Evolutionary conservation across 371 early-diverging fungal genomes (phyloP).

Genomic region (Mucor ambiguus): DNA sequence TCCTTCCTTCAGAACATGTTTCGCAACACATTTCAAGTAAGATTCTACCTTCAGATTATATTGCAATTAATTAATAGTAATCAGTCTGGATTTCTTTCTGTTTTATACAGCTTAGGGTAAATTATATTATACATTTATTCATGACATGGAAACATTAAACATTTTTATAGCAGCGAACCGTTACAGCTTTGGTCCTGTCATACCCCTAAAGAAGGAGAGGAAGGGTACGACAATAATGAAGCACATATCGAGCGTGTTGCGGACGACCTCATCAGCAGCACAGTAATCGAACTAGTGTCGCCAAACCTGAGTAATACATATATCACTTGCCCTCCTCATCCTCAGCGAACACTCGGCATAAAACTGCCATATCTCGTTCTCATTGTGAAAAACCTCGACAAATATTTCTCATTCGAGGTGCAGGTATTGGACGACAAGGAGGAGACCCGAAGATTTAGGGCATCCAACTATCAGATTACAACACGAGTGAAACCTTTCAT

Average conservation of each 20-base stretch:
- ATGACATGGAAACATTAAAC: no score
- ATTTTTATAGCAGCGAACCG: slow-evolving; percentile 70
- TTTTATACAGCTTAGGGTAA: slow-evolving; percentile 88
- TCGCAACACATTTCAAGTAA: slow-evolving; percentile 76
- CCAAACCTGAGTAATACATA: slow-evolving; percentile 82
- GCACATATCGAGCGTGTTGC: slow-evolving; percentile 76
- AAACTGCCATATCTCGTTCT: slow-evolving; percentile 89
- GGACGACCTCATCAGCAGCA: slow-evolving; percentile 83
- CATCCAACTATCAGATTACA: slow-evolving; percentile 90
- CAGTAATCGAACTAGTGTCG: slow-evolving; percentile 81
- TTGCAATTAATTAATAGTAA: background rate
- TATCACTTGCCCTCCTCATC: slow-evolving; percentile 83
- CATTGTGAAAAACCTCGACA: slow-evolving; percentile 83
- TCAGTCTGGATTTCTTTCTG: slow-evolving; percentile 90
- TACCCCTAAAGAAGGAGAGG: slow-evolving; percentile 38
- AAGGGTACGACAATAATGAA: slow-evolving; percentile 10
- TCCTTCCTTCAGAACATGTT: slow-evolving; percentile 51
- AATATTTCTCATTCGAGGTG: slow-evolving; percentile 92
- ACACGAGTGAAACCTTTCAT: slow-evolving; percentile 88
- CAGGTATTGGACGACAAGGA: slow-evolving; percentile 84
- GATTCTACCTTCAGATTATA: background rate
- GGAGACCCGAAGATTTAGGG: slow-evolving; percentile 78
- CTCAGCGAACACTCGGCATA: slow-evolving; percentile 84
- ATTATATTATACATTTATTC: background rate
- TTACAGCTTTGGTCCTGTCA: slow-evolving; percentile 85